Evolutionary conservation across 75 land plant genomes (phyloP).

Genomic region (Pinus taeda): DNA sequence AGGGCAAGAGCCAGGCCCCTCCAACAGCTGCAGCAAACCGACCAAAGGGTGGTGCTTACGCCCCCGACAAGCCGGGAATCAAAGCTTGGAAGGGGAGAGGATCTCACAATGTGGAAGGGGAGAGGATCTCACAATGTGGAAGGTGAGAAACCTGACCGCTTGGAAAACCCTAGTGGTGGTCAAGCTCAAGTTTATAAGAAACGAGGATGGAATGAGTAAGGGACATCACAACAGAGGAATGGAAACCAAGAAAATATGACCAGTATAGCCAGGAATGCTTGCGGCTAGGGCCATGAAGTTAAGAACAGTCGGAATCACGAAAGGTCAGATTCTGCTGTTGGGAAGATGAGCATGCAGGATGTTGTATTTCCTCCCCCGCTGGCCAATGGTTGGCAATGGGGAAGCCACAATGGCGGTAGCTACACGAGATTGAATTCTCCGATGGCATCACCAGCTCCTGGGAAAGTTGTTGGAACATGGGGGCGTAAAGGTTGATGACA

Average conservation of each 20-base stretch:
- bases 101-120: no score
- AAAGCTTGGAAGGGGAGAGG: no score
- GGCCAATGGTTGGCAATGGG: conserved; percentile 48
- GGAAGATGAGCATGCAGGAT: conserved; percentile 5
- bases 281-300: no score
- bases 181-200: background rate
- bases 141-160: no score
- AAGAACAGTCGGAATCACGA: conserved; percentile 12
- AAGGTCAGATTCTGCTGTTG: conserved; percentile 10
- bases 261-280: no score
- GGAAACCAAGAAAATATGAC: background rate
- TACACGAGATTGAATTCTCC: background rate
- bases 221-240: background rate
- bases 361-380: conserved; percentile 41
- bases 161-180: no score
- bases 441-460: no score
- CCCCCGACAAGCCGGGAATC: background rate
- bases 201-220: background rate
- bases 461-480: background rate
- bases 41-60: background rate
- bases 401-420: background rate
- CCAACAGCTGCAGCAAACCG: background rate
- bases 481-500: background rate
- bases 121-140: background rate
- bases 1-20: background rate